Percentiles rank a stretch among this genome's conserved stretches.
Evolutionary conservation across 129 eudicot species (phyloP).

Genomic region (Scalesia atractyloides): DNA sequence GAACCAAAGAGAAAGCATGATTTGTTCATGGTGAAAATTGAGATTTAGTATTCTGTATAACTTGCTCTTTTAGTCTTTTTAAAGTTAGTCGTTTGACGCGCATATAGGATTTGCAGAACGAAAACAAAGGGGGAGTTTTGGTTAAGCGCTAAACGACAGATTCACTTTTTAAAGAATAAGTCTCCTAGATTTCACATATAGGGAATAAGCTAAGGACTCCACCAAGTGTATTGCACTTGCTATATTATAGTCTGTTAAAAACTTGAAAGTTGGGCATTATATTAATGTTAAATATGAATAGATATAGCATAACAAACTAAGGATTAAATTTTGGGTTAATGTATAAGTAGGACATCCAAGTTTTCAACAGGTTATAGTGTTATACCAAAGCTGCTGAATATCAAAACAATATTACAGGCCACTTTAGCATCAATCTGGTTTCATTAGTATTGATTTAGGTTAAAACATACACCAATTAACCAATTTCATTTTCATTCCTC

Average conservation of each 20-base stretch:
- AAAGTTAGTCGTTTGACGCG: not conserved
- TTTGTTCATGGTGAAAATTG: too few species aligned
- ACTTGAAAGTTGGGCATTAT: not conserved
- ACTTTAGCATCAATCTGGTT: not conserved
- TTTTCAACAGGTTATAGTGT: not conserved
- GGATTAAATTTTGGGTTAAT: not conserved
- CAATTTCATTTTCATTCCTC: not conserved
- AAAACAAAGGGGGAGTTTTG: not conserved
- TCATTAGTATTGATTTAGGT: not conserved
- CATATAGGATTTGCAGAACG: not conserved
- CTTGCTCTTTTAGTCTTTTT: not conserved
- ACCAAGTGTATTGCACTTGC: not conserved
- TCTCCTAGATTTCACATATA: not conserved
- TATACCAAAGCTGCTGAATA: not conserved
- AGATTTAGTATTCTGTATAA: not conserved
- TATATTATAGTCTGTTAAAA: not conserved
- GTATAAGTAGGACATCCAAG: not conserved
- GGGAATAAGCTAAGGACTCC: not conserved
- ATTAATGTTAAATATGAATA: not conserved
- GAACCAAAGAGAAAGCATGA: too few species aligned
- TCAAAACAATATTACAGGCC: not conserved
- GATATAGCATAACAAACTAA: not conserved
- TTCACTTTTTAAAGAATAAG: not conserved
- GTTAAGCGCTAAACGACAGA: not conserved
- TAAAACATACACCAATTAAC: not conserved